phyloP scores from a whole-genome alignment of 768 basidiomycete genomes.

The Trametes elegans region DNA sequence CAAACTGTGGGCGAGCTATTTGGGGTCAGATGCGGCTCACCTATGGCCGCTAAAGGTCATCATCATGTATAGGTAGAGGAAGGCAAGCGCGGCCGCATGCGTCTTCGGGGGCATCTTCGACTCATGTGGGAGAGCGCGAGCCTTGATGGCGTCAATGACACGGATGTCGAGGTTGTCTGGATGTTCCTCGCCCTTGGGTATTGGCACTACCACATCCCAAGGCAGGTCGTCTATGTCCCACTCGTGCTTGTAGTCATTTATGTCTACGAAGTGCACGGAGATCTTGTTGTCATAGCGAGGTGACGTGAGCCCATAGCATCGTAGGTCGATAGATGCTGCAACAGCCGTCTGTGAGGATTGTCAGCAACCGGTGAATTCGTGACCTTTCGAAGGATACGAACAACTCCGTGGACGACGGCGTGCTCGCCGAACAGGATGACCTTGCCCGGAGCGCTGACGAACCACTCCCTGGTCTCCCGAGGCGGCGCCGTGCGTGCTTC shows the following conservation, averaged over 20 bases:
- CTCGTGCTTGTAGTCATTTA: conserved; percentile 71
- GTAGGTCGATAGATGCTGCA: conserved; percentile 91
- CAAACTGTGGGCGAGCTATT: background rate
- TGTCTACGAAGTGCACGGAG: conserved; percentile 75
- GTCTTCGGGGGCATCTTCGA: conserved; percentile 35
- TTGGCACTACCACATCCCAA: conserved; percentile 68
- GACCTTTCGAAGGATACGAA: conserved; percentile 41
- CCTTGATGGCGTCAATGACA: conserved; percentile 69
- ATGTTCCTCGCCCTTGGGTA: conserved; percentile 50
- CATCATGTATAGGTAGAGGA: conserved; percentile 92
- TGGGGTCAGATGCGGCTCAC: conserved; percentile 40
- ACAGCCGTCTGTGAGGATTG: conserved; percentile 70
- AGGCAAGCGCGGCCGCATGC: conserved; percentile 60
- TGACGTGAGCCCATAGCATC: conserved; percentile 85
- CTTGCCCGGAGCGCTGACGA: conserved; percentile 96
- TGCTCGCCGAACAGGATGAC: conserved; percentile 98
- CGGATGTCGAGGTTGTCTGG: conserved; percentile 68
- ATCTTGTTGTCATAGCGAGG: conserved; percentile 73
- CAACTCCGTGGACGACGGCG: conserved; percentile 96
- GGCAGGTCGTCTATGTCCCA: conserved; percentile 80
- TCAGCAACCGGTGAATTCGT: background rate
- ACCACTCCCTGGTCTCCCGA: conserved; percentile 57
- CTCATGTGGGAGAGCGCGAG: conserved; percentile 37
- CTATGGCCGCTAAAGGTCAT: conserved; percentile 54
- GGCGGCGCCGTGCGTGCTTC: conserved; percentile 17